A percentile compares a stretch with the other conserved stretches of the same genome.
phyloP scores from a whole-genome alignment of 192 early-diverging fungal species.

The Martensiomyces pterosporus region DNA sequence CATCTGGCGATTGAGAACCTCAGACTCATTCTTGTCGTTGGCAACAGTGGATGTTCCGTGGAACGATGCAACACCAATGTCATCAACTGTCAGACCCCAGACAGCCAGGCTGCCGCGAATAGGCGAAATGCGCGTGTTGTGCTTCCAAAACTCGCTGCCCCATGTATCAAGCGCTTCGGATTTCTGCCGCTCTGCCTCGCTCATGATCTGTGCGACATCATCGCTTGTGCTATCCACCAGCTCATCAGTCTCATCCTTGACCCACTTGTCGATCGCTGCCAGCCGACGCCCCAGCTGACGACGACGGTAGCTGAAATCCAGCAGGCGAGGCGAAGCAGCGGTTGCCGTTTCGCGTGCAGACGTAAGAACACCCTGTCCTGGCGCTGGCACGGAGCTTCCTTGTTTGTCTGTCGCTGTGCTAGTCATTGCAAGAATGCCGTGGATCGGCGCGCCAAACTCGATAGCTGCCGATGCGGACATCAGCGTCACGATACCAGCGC shows the following conservation, averaged over 20 bases:
- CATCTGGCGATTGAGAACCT: slow-evolving; percentile 82
- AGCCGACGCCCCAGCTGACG: slow-evolving; percentile 60
- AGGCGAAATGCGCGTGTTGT: slow-evolving; percentile 77
- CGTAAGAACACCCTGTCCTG: slow-evolving; percentile 90
- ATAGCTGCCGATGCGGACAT: slow-evolving; percentile 84
- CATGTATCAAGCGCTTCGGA: slow-evolving; percentile 70
- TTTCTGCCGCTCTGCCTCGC: slow-evolving; percentile 61
- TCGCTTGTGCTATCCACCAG: neutral
- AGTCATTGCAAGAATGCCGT: slow-evolving; percentile 80
- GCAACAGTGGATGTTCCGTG: slow-evolving; percentile 97
- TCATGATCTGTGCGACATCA: slow-evolving; percentile 24
- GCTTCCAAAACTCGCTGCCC: slow-evolving; percentile 81
- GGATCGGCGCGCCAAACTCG: slow-evolving; percentile 87
- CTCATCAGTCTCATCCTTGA: neutral
- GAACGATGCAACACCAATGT: slow-evolving; percentile 92
- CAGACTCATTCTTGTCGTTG: slow-evolving; percentile 96
- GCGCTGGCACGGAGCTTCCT: slow-evolving; percentile 92
- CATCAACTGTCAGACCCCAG: slow-evolving; percentile 86
- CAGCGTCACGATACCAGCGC: slow-evolving; percentile 82
- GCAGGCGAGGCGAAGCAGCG: slow-evolving; percentile 53
- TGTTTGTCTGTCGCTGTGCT: slow-evolving; percentile 95
- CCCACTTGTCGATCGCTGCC: slow-evolving; percentile 14
- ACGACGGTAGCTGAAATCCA: slow-evolving; percentile 83
- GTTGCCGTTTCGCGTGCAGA: slow-evolving; percentile 73
- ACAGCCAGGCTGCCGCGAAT: slow-evolving; percentile 82